phyloP scores from a whole-genome alignment of 306 rosid species.

The Adenanthera pavonina region DNA sequence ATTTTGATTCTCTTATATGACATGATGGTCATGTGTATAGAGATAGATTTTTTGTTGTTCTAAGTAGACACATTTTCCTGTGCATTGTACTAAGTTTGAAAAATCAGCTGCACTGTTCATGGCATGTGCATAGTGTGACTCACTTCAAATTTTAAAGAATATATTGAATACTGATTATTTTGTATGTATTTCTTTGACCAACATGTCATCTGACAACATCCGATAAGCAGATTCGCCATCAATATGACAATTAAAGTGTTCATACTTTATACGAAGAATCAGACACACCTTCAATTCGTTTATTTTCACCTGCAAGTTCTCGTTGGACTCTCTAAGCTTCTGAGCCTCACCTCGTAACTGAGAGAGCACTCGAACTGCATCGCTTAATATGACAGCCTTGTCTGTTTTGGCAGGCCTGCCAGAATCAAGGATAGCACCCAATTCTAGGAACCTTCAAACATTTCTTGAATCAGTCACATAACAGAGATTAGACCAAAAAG shows the following conservation, averaged over 20 bases:
- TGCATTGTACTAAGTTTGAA: no score
- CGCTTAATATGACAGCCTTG: constrained; percentile 71
- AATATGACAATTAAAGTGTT: background rate
- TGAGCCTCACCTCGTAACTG: constrained; percentile 65
- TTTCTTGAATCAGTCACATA: constrained; percentile 32
- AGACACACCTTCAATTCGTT: constrained; percentile 69
- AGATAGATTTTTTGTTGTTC: background rate
- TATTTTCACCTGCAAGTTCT: constrained; percentile 62
- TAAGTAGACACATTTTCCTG: background rate
- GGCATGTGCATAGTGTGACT: no score
- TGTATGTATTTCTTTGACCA: background rate
- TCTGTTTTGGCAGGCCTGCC: constrained; percentile 78
- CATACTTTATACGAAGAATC: constrained; percentile 19
- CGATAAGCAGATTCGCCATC: background rate
- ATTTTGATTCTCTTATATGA: background rate
- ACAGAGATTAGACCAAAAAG: constrained; percentile 1
- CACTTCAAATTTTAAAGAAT: no score
- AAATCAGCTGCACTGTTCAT: no score
- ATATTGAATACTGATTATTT: background rate
- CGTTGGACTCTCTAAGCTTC: constrained; percentile 60
- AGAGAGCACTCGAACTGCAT: constrained; percentile 63
- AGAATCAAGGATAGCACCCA: constrained; percentile 69
- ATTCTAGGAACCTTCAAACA: constrained; percentile 67
- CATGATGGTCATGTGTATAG: background rate
- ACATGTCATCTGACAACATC: no score